These are phyloP conservation scores for Calonectria naviculata DNA, from an alignment of 2,329 filamentous ascomycete species.

Conservation along the genomic window DNA sequence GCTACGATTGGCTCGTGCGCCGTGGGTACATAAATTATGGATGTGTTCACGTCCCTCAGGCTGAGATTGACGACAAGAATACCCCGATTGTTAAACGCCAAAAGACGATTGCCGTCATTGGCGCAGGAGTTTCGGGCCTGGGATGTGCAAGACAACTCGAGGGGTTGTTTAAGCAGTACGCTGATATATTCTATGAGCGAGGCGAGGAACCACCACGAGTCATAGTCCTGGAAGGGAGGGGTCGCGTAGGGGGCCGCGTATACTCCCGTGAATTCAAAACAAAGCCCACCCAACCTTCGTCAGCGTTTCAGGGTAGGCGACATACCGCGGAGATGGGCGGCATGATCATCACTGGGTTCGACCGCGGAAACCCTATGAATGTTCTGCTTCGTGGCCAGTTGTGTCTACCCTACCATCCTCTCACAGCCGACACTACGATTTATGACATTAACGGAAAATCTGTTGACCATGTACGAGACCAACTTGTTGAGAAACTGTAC, in stretches of 20 bases:
- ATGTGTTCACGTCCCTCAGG: slow-evolving; percentile 75
- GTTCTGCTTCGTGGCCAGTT: slow-evolving; percentile 91
- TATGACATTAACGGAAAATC: slow-evolving; percentile 86
- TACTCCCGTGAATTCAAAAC: slow-evolving; percentile 81
- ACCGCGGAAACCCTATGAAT: slow-evolving; percentile 93
- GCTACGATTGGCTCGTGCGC: slow-evolving; percentile 91
- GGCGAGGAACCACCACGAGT: slow-evolving; percentile 79
- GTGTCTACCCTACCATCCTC: slow-evolving; percentile 83
- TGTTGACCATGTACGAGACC: slow-evolving; percentile 83
- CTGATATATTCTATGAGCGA: slow-evolving; percentile 71
- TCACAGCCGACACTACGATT: slow-evolving; percentile 85
- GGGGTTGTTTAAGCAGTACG: slow-evolving; percentile 84
- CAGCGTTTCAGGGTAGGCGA: slow-evolving; percentile 65
- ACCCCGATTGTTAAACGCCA: slow-evolving; percentile 55
- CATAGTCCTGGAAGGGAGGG: slow-evolving; percentile 86
- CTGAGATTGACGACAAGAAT: slow-evolving; percentile 54
- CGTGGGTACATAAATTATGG: slow-evolving; percentile 98
- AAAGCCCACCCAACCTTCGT: slow-evolving; percentile 64
- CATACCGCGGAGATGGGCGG: slow-evolving; percentile 97
- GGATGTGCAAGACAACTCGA: slow-evolving; percentile 93
- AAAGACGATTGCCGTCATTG: slow-evolving; percentile 86
- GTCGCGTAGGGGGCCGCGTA: slow-evolving; percentile 89
- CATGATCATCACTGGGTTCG: slow-evolving; percentile 98
- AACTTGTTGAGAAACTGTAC: slow-evolving; percentile 89
- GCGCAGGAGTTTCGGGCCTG: slow-evolving; percentile 93